A percentile compares a stretch with the other conserved stretches of the same genome.
These are phyloP conservation scores for Schizonepeta tenuifolia DNA, from an alignment of 257 asterid species.

Conservation along the genomic window DNA sequence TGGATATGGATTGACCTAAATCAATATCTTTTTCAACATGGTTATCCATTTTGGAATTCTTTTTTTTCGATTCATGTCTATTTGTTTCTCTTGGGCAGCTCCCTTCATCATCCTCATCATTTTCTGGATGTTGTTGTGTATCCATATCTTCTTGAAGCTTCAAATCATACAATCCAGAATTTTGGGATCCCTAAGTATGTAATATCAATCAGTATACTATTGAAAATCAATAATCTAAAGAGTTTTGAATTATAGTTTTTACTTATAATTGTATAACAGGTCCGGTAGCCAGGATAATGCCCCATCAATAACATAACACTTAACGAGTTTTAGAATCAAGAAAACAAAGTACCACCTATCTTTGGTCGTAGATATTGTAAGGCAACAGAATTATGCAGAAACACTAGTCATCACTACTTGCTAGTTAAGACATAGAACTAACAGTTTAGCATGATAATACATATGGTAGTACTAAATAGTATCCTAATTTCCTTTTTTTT, in stretches of 20 bases:
- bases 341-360: background rate
- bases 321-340: background rate
- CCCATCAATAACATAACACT: background rate
- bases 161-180: conserved; percentile 45
- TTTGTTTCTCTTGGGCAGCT: conserved; percentile 40
- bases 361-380: background rate
- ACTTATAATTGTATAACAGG: too few species aligned
- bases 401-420: background rate
- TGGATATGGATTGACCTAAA: conserved; percentile 15
- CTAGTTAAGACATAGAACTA: background rate
- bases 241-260: too few species aligned
- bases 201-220: background rate
- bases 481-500: too few species aligned
- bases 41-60: conserved; percentile 37
- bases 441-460: background rate
- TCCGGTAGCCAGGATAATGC: too few species aligned
- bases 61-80: conserved; percentile 42
- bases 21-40: conserved; percentile 33
- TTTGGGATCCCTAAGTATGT: conserved; percentile 57
- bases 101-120: conserved; percentile 53
- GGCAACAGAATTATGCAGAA: background rate
- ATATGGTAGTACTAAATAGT: background rate
- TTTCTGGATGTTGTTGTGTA: conserved; percentile 31
- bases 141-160: conserved; percentile 81
- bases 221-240: background rate